Percentiles rank a stretch among this genome's conserved stretches.
phyloP scores from a whole-genome alignment of 2,329 filamentous ascomycete genomes.

The Akanthomyces lecanii region DNA sequence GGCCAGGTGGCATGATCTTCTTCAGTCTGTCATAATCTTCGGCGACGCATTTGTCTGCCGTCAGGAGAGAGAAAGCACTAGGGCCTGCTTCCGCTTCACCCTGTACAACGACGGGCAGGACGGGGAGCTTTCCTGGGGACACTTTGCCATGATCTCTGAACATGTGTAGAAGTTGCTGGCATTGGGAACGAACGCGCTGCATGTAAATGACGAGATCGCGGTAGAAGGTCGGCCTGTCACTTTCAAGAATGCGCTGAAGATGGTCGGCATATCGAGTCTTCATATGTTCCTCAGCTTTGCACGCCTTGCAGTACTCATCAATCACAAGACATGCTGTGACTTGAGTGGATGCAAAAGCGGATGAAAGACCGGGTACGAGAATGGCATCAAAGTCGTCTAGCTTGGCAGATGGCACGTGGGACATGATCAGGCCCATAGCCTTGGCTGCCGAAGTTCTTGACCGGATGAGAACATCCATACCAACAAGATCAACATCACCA shows the following conservation, averaged over 20 bases:
- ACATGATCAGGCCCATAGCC: conserved; percentile 82
- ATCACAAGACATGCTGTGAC: conserved; percentile 77
- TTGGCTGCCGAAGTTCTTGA: conserved; percentile 83
- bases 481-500: conserved; percentile 91
- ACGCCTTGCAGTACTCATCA: conserved; percentile 77
- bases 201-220: conserved; percentile 86
- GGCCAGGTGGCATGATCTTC: conserved; percentile 81
- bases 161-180: conserved; percentile 80
- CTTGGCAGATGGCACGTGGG: conserved; percentile 62
- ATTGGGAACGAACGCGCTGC: conserved; percentile 85
- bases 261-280: conserved; percentile 53
- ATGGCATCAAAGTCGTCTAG: conserved; percentile 61
- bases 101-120: conserved; percentile 85
- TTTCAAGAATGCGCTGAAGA: conserved; percentile 73
- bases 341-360: conserved; percentile 79
- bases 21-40: conserved; percentile 86
- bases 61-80: conserved; percentile 81
- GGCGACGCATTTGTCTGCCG: conserved; percentile 81
- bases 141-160: conserved; percentile 91
- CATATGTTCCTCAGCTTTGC: conserved; percentile 37
- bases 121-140: conserved; percentile 67
- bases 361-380: conserved; percentile 63
- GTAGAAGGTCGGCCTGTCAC: conserved; percentile 76
- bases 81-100: conserved; percentile 89
- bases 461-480: conserved; percentile 80